Percentiles rank a stretch among this genome's conserved stretches.
phyloP scores from a whole-genome alignment of 225 moss, liverwort and hornwort genomes.

The Sphagnum tenellum region DNA sequence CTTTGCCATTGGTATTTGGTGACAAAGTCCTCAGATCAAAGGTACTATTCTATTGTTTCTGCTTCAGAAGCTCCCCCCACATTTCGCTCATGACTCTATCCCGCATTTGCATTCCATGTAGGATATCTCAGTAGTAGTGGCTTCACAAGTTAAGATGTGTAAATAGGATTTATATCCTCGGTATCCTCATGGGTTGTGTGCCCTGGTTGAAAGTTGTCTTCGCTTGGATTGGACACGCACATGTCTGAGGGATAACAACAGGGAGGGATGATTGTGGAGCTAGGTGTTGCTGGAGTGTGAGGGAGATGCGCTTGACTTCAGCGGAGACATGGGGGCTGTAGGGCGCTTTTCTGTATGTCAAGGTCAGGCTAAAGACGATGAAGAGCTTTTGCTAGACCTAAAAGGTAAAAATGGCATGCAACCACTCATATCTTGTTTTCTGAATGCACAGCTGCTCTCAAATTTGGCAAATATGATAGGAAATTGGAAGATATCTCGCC shows the following conservation, averaged over 20 bases:
- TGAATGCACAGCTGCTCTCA: too few species aligned
- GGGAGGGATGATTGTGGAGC: slow-evolving; percentile 7
- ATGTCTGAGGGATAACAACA: neutral
- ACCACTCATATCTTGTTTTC: too few species aligned
- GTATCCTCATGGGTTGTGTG: too few species aligned
- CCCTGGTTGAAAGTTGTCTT: neutral
- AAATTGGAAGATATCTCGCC: too few species aligned
- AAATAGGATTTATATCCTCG: neutral
- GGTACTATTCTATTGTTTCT: slow-evolving; percentile 25
- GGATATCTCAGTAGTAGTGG: neutral
- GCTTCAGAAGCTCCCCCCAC: neutral
- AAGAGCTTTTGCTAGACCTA: slow-evolving; percentile 67
- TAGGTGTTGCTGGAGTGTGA: slow-evolving; percentile 93
- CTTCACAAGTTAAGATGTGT: too few species aligned
- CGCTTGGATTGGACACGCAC: neutral
- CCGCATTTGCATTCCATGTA: neutral
- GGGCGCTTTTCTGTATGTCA: slow-evolving; percentile 67
- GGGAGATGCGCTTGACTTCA: slow-evolving; percentile 86
- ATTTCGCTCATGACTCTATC: neutral
- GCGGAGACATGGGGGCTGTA: slow-evolving; percentile 95
- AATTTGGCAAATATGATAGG: too few species aligned
- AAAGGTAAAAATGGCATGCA: slow-evolving; percentile 42
- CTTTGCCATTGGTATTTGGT: slow-evolving; percentile 67
- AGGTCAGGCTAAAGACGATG: slow-evolving; percentile 15
- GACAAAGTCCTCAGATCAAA: slow-evolving; percentile 77